A percentile compares a stretch with the other conserved stretches of the same genome.
These are phyloP conservation scores for Herpetospermum pedunculosum DNA, from an alignment of 306 rosid species.

Conservation along the genomic window DNA sequence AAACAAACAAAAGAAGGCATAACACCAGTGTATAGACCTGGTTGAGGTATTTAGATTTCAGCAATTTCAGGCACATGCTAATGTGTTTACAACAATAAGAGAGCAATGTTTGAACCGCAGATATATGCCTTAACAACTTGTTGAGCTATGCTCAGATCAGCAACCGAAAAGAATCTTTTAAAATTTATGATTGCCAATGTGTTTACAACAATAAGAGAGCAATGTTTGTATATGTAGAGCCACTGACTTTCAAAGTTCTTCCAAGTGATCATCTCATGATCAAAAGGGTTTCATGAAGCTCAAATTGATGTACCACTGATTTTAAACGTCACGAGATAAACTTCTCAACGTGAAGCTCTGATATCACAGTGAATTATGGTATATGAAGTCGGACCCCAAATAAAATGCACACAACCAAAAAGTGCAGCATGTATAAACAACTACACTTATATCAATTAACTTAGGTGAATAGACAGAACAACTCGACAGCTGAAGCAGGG, in stretches of 20 bases:
- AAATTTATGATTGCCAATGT: not conserved
- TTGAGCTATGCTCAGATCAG: too few relatives aligned
- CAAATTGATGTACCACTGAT: constrained; percentile 10
- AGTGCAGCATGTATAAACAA: not conserved
- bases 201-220: not conserved
- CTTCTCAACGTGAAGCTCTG: constrained; percentile 15
- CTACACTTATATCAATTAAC: not conserved
- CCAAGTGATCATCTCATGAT: constrained; percentile 5
- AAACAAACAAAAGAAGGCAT: not conserved
- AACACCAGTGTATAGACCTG: not conserved
- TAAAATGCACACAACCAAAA: not conserved
- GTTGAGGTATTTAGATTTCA: not conserved
- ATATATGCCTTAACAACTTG: too few relatives aligned
- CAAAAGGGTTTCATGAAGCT: not conserved
- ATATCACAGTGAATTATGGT: constrained; percentile 8
- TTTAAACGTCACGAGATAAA: constrained; percentile 10
- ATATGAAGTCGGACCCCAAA: not conserved
- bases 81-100: not conserved
- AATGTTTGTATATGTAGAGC: not conserved
- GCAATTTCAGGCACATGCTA: not conserved
- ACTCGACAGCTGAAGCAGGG: not conserved
- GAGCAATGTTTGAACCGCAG: not conserved
- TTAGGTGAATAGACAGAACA: not conserved
- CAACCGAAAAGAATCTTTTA: not conserved
- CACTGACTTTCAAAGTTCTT: not conserved